Base-by-base conservation (phyloP, 1,284 basidiomycete species). In the Boletus sp. region DNA sequence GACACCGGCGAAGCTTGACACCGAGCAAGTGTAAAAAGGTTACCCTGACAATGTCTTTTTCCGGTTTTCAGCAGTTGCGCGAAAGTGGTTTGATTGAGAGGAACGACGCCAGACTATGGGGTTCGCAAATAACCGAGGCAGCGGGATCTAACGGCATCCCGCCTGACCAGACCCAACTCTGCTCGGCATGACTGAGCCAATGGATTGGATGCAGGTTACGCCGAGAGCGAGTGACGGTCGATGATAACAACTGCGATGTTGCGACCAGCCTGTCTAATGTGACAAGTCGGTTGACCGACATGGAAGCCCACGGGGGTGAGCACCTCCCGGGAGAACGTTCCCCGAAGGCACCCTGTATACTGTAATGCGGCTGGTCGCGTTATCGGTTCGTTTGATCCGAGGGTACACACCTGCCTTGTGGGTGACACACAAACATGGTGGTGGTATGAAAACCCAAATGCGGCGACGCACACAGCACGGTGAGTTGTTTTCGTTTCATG, bases 321-420 rank as follows among this genome's bases (percentile, higher is more conserved):
- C n/a, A n/a, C n/a, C n/a, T n/a, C n/a, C n/a, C n/a, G 38, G 33
- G 23, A 49, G n/a, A 50, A 57, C 50, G 37, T 52, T 67, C 37
- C 17, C 19, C 38, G 51, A 55, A 49, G 50, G 43, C 51, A 46
- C 33, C 17, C 49, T 51, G 53, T 9, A 6, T 40, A 14, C 6
- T 23, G 33, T 52, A 51, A 40, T n/a, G 49, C 44, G 67, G 43
- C 49, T 40, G 23, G 46, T 59, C 50, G 49, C 58, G 51, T 67
- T 61, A 25, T 64, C 61, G 59, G 52, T 54, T 56, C 40, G 38
- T 60, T 61, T 65, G 52, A 55, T 57, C 56, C 48, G 48, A 19
- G n/a, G 50, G 56, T 37, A 14, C 27, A 49, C 43, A 23, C 38
- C 21, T 48, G 28, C 19, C 13, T n/a, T 52, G 56, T 43, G 43